phyloP scores from a whole-genome alignment of 2,329 filamentous ascomycete genomes.

The Trichophyton equinum region DNA sequence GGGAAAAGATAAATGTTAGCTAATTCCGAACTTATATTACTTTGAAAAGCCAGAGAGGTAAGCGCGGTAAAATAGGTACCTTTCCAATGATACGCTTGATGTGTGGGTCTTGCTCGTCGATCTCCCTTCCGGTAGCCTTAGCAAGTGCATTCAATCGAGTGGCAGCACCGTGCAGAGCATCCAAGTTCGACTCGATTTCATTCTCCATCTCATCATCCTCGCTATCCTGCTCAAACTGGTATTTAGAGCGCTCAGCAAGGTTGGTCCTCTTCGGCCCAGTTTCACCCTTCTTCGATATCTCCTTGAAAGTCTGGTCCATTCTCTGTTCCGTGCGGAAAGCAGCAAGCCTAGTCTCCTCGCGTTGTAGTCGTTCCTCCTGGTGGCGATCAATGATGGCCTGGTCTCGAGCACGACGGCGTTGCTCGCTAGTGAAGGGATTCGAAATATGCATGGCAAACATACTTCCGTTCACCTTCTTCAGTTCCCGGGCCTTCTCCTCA shows the following conservation, averaged over 20 bases:
- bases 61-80: conserved; percentile 38
- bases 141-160: conserved; percentile 61
- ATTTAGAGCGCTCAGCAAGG: conserved; percentile 55
- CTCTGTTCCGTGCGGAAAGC: conserved; percentile 45
- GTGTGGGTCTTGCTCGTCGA: conserved; percentile 63
- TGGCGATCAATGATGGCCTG: conserved; percentile 56
- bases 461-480: conserved; percentile 74
- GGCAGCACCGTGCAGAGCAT: conserved; percentile 49
- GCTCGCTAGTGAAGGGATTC: conserved; percentile 64
- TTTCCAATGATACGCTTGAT: conserved; percentile 68
- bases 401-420: conserved; percentile 52
- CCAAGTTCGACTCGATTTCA: conserved; percentile 56
- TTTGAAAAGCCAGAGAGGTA: not conserved
- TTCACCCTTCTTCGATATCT: conserved; percentile 44
- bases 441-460: conserved; percentile 79
- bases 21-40: not conserved
- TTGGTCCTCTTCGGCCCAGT: conserved; percentile 39
- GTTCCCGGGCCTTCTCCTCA: conserved; percentile 66
- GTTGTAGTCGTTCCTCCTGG: conserved; percentile 42
- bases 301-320: conserved; percentile 52
- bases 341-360: conserved; percentile 44
- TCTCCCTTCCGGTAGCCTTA: conserved; percentile 59
- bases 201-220: conserved; percentile 57
- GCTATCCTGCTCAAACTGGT: conserved; percentile 65
- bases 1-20: conserved; percentile 16